Evolutionary conservation across 2,329 filamentous ascomycete species (phyloP).

Genomic region (Penicillium decumbens): DNA sequence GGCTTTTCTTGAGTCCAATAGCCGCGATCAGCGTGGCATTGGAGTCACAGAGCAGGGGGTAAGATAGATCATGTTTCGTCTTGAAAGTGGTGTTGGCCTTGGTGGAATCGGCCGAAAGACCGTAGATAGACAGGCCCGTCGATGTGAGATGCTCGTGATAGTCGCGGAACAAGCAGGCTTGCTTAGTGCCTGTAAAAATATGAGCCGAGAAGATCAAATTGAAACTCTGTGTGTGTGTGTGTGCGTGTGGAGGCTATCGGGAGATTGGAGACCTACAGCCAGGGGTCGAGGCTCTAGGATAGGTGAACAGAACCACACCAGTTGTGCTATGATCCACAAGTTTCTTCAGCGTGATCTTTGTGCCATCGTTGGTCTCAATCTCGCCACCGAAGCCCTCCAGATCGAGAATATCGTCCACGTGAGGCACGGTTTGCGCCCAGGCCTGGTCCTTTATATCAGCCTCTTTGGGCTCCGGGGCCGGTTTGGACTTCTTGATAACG

Average conservation of each 20-base stretch:
- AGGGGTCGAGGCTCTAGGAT: slow-evolving; percentile 88
- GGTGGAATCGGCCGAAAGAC: slow-evolving; percentile 78
- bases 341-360: slow-evolving; percentile 70
- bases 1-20: slow-evolving; percentile 82
- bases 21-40: slow-evolving; percentile 69
- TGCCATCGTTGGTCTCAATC: slow-evolving; percentile 79
- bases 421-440: slow-evolving; percentile 18
- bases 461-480: slow-evolving; percentile 29
- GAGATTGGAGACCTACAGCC: slow-evolving; percentile 64
- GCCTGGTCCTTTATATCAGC: slow-evolving; percentile 19
- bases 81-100: slow-evolving; percentile 93
- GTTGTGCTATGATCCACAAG: slow-evolving; percentile 77
- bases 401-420: slow-evolving; percentile 50
- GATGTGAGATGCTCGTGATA: slow-evolving; percentile 69
- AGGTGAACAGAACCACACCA: slow-evolving; percentile 90
- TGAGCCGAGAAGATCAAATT: slow-evolving; percentile 2
- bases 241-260: background rate
- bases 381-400: slow-evolving; percentile 60
- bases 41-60: slow-evolving; percentile 81
- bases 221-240: background rate
- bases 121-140: slow-evolving; percentile 80
- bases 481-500: slow-evolving; percentile 28
- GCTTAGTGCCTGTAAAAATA: slow-evolving; percentile 67
- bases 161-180: slow-evolving; percentile 92
- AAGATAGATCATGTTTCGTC: slow-evolving; percentile 83